A percentile compares a stretch with the other conserved stretches of the same genome.
phyloP scores from a whole-genome alignment of 331 rosid genomes.

The Erythrophleum ivorense region DNA sequence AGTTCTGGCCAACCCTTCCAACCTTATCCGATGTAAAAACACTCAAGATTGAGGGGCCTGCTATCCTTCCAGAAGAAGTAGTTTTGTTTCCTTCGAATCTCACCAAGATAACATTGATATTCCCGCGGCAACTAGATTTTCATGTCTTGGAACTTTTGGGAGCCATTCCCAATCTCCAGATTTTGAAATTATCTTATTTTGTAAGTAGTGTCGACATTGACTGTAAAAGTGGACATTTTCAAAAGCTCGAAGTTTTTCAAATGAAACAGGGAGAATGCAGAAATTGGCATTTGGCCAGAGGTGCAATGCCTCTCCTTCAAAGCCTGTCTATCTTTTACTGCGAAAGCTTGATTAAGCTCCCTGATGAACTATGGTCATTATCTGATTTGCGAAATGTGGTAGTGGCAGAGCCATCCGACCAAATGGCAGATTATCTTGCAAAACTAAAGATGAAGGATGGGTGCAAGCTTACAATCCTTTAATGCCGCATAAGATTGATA shows the following conservation, averaged over 20 bases:
- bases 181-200: no score
- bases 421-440: not conserved
- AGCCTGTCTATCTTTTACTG: not conserved
- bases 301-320: not conserved
- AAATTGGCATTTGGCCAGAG: not conserved
- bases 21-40: not conserved
- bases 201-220: not conserved
- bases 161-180: not conserved
- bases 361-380: not conserved
- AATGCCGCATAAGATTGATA: no score
- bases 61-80: not conserved
- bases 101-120: not conserved
- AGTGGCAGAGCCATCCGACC: not conserved
- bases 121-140: accelerated
- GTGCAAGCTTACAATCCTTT: not conserved
- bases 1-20: not conserved
- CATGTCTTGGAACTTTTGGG: not conserved
- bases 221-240: not conserved
- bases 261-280: not conserved
- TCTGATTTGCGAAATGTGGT: not conserved
- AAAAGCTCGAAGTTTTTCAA: not conserved
- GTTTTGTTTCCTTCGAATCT: not conserved
- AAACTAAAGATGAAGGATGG: not conserved
- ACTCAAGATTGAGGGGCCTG: not conserved
- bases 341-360: not conserved